Conservation (phyloP, 345 rosid species). For the Aethionema arabicum region DNA sequence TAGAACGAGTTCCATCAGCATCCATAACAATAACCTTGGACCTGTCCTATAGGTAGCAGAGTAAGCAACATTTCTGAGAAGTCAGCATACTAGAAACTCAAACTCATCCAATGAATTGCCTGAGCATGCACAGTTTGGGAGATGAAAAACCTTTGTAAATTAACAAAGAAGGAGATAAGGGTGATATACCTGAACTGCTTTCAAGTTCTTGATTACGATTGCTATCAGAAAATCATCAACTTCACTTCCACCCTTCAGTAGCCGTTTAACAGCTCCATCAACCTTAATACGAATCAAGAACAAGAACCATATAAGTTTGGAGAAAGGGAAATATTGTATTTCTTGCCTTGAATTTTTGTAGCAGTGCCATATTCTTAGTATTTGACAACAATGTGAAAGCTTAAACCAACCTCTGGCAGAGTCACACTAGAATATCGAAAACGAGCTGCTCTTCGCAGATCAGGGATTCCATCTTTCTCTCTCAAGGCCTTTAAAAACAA, state of each 20-base stretch:
- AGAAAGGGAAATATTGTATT: constrained; percentile 4
- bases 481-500: constrained; percentile 55
- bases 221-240: constrained; percentile 70
- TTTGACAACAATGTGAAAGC: constrained; percentile 17
- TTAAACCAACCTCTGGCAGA: constrained; percentile 70
- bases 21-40: constrained; percentile 93
- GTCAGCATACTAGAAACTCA: constrained; percentile 21
- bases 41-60: constrained; percentile 82
- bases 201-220: constrained; percentile 75
- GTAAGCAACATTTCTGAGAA: constrained; percentile 40
- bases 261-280: constrained; percentile 52
- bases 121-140: not conserved
- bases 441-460: constrained; percentile 84
- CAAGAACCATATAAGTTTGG: constrained; percentile 26
- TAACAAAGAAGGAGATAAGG: constrained; percentile 18
- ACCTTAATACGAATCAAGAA: constrained; percentile 52
- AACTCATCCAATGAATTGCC: not conserved
- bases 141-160: constrained; percentile 9
- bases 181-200: constrained; percentile 61
- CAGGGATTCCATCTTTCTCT: constrained; percentile 90
- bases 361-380: constrained; percentile 12
- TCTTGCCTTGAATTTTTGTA: not conserved
- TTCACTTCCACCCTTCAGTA: constrained; percentile 68
- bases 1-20: constrained; percentile 80
- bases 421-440: constrained; percentile 76